These are phyloP conservation scores for Cytospora paraplurivora DNA, from an alignment of 2,329 filamentous ascomycete genomes.

Conservation along the genomic window DNA sequence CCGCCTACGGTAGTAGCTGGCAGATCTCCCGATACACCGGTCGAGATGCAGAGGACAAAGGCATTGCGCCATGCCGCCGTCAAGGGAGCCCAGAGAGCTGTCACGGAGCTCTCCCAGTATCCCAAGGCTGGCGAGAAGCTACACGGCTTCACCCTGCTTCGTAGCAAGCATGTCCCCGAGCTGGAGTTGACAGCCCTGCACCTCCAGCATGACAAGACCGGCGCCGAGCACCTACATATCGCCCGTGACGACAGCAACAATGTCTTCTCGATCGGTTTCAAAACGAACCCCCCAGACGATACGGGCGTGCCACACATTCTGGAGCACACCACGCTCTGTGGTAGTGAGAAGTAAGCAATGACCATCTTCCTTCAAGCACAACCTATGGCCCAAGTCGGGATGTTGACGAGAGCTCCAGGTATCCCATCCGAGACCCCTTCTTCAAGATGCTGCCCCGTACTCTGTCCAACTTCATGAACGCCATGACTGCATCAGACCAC, in stretches of 20 bases:
- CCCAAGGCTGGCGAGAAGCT: conserved; percentile 82
- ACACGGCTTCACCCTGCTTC: conserved; percentile 88
- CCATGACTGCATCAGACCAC: conserved; percentile 93
- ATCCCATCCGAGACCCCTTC: conserved; percentile 97
- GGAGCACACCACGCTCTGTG: conserved; percentile 95
- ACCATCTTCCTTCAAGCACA: not conserved
- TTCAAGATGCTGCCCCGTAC: conserved; percentile 99
- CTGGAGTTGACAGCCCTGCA: conserved; percentile 89
- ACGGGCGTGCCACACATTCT: conserved; percentile 96
- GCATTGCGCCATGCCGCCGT: conserved; percentile 44
- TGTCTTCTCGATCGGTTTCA: conserved; percentile 99
- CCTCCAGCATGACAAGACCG: conserved; percentile 90
- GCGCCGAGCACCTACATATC: conserved; percentile 93
- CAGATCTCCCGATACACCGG: conserved; percentile 6
- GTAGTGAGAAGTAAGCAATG: conserved; percentile 76
- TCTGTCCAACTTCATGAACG: conserved; percentile 99
- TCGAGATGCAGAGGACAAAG: conserved; percentile 36
- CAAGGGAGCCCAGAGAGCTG: conserved; percentile 51
- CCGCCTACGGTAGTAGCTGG: conserved; percentile 8
- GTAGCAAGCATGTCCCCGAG: conserved; percentile 90
- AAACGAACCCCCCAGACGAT: conserved; percentile 96
- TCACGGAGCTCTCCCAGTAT: conserved; percentile 74
- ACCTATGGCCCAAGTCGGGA: not conserved
- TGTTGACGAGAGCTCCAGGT: conserved; percentile 56
- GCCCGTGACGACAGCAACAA: conserved; percentile 96